Base-by-base conservation (phyloP, 495 filamentous ascomycete genomes). In the Penicillium longicatenatum region DNA sequence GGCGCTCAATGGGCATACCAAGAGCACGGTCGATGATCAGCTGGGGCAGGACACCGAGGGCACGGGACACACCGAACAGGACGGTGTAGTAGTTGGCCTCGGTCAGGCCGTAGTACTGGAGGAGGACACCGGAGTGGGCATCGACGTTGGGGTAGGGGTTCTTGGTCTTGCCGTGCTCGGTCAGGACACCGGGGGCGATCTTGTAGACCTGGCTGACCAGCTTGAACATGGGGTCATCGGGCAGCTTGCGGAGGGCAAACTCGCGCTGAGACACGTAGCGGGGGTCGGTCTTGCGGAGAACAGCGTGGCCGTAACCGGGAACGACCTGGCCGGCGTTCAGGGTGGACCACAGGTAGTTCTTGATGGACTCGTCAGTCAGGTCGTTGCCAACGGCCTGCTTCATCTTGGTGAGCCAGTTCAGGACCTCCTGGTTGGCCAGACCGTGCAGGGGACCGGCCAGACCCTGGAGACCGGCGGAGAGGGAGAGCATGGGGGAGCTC, bases 81-180 rank as follows among this genome's bases (percentile, higher is more conserved):
- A 98, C 94, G 57, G 94, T 98, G 87, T 98, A 98, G 87, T 94
- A 98, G 88, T 88, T 97, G 74, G 94, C 88, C 84, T 98, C 93
- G 58, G 89, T 98, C 75, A 98, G 82, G 66, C 94, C 94, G 77
- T 98, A 98, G 85, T 98, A 96, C 82, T 98, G 95, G 54, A 98
- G 89, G 62, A 98, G 91, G 63, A 98, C 94, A 82, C 94, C 94
- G 41, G 91, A 96, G 88, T 98, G 94, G 69, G 84, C 81, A 73
- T 89, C 87, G 55, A 89, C 86, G 72, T 88, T 87, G 58, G 86
- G 87, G 75, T 80, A 89, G 52, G 86, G 84, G 88, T 95, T 94
- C 89, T 95, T 95, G 77, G 92, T 96, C 90, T 98, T 98, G 78
- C 94, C 94, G 81, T 98, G 94, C 84, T 98, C 93, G 58, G 95